Evolutionary conservation across 306 rosid species (phyloP).

Genomic region (Luffa aegyptiaca): DNA sequence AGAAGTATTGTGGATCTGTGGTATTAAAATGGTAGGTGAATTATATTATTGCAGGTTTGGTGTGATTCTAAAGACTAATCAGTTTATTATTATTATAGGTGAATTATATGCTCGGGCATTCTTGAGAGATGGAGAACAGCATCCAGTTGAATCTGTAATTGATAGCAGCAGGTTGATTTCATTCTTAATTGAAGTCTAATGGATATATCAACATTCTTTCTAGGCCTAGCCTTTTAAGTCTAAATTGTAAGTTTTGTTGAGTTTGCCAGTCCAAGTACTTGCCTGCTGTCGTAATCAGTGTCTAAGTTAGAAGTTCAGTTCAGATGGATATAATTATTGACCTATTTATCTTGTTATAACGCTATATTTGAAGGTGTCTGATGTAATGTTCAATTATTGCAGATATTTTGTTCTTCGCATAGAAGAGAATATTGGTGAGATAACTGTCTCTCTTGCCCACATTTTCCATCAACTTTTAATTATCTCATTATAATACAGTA

Average conservation of each 20-base stretch:
- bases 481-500: not conserved
- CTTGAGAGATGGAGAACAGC: conserved; percentile 85
- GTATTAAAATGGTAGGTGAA: not conserved
- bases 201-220: not conserved
- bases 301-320: not conserved
- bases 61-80: not conserved
- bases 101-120: conserved; percentile 97
- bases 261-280: not conserved
- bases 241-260: not conserved
- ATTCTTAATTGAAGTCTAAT: not conserved
- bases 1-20: not conserved
- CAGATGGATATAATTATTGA: not conserved
- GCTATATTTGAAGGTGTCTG: not conserved
- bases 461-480: conserved; percentile 3
- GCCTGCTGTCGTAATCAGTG: not conserved
- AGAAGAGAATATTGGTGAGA: conserved; percentile 94
- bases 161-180: conserved; percentile 93
- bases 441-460: conserved; percentile 1
- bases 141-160: conserved; percentile 93
- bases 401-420: conserved; percentile 96
- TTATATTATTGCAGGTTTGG: not conserved
- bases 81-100: conserved; percentile 38
- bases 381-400: conserved; percentile 15
- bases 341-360: not conserved
- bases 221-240: not conserved